A percentile compares a stretch with the other conserved stretches of the same genome.
These are phyloP conservation scores for Diaporthe aspalathi DNA, from an alignment of 2,329 filamentous ascomycete genomes.

Conservation along the genomic window DNA sequence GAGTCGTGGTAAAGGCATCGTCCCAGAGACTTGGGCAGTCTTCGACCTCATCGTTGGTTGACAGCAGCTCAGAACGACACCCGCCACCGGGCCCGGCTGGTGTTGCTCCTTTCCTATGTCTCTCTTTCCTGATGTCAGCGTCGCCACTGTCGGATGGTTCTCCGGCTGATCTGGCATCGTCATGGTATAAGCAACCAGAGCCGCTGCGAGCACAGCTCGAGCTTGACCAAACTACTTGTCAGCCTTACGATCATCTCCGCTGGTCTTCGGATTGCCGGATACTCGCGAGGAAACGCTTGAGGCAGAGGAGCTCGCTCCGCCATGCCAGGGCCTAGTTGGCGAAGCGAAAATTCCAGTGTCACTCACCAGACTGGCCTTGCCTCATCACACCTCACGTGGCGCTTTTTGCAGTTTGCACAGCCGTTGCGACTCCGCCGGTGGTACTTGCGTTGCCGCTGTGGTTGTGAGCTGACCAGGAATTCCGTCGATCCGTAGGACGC, in stretches of 20 bases:
- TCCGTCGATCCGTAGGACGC: conserved; percentile 17
- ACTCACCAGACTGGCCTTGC: conserved; percentile 58
- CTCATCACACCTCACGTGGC: conserved; percentile 60
- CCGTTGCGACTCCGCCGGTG: conserved; percentile 53
- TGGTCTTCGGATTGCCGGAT: neutral
- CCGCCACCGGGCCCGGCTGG: neutral
- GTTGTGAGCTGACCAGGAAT: neutral
- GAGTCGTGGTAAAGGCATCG: neutral
- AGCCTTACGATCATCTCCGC: neutral
- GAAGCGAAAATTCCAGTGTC: too few species aligned
- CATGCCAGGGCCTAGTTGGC: neutral
- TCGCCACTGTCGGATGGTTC: conserved; percentile 29
- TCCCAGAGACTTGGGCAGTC: neutral
- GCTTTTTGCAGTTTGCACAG: conserved; percentile 52
- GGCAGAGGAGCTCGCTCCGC: neutral
- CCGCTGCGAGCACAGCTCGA: conserved; percentile 59
- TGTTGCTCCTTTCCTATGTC: neutral
- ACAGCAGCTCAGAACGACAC: neutral
- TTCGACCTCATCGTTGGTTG: neutral
- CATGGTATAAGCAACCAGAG: conserved; percentile 53
- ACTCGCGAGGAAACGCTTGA: neutral
- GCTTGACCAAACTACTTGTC: conserved; percentile 44
- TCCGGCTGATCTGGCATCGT: conserved; percentile 40
- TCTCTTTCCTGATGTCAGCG: neutral
- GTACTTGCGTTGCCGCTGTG: conserved; percentile 52